Evolutionary conservation across 2,329 filamentous ascomycete genomes (phyloP), one percentile per base, ranked within the genome.

Genomic region (Dothideomycetes sp.): DNA sequence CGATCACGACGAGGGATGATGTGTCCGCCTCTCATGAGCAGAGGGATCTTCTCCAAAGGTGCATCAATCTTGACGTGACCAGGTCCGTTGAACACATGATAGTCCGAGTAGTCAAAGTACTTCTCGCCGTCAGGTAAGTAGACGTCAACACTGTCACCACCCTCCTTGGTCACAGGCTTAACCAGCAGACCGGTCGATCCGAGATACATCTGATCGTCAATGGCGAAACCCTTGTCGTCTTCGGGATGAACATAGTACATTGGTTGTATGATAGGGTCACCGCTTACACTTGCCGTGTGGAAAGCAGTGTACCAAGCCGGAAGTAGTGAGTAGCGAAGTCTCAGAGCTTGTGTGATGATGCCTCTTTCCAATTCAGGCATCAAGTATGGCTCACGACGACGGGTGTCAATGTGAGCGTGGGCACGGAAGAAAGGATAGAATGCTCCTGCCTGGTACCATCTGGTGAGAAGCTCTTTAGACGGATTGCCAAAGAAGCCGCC

Each of bases 381-480:
- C 44, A 96, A 70, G 58, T 96, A 98, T 3, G 91, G 91, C 65
- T 98, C 91, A 38, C 91, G 82, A 18, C 91, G 82, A 32, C 91
- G 85, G 27, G 91, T 84, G 57, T 98, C 91, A 46, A 96, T 96
- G 62, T 98, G 91, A 5, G 91, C 91, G 59, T 98, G 91, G 2
- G 79, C 91, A 47, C 91, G 84, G 82, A 96, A 94, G 70, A 96
- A 98, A 6, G 91, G 91, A 61, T 96, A 96, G 70, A 94, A 98
- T 42, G 85, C 84, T 47, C 91, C 91, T 23, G 88, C 79, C 63
- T 98, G 91, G 64, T 94, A 98, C 91, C 91, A 98, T 27, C 91
- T 80, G 9, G 84, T 84, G 51, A 94, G 73, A 16, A 98, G 75
- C 45, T 98, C 89, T 56, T 88, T 88, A 53, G 84, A 84, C 0